phyloP scores from a whole-genome alignment of 345 rosid species.

The Brassica cretica region DNA sequence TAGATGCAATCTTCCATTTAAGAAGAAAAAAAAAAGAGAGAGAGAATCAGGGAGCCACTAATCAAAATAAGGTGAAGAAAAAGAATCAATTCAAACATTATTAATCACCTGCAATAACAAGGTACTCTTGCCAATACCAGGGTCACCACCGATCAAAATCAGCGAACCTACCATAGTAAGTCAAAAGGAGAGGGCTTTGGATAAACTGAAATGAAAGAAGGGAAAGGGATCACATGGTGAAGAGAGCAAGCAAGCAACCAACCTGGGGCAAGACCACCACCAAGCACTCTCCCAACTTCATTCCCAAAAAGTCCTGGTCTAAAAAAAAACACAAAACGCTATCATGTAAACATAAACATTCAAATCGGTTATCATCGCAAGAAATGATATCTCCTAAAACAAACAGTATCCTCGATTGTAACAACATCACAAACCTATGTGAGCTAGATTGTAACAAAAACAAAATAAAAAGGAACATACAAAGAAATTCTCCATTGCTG shows the following conservation, averaged over 20 bases:
- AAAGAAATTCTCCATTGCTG: conserved; percentile 66
- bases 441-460: background rate
- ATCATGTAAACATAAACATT: conserved; percentile 11
- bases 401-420: background rate
- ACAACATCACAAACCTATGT: background rate
- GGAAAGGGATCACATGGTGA: conserved; percentile 11
- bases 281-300: conserved; percentile 90
- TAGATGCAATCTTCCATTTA: conserved; percentile 66
- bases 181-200: background rate
- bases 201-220: background rate
- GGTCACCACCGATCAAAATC: conserved; percentile 91
- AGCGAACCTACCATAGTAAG: conserved; percentile 57
- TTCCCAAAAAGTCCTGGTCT: conserved; percentile 78
- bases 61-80: background rate
- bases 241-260: conserved; percentile 5
- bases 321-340: conserved; percentile 22
- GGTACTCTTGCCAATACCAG: conserved; percentile 98
- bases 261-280: conserved; percentile 99
- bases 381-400: background rate
- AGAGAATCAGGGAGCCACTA: conserved; percentile 14
- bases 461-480: conserved; percentile 42
- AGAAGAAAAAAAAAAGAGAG: conserved; percentile 8
- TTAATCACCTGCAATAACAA: conserved; percentile 66
- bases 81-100: background rate
- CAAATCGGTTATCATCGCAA: background rate